Evolutionary conservation across 1,139 yeast genomes (phyloP), one percentile per base, ranked within the genome.

Genomic region (Lodderomyces jiufengensis): DNA sequence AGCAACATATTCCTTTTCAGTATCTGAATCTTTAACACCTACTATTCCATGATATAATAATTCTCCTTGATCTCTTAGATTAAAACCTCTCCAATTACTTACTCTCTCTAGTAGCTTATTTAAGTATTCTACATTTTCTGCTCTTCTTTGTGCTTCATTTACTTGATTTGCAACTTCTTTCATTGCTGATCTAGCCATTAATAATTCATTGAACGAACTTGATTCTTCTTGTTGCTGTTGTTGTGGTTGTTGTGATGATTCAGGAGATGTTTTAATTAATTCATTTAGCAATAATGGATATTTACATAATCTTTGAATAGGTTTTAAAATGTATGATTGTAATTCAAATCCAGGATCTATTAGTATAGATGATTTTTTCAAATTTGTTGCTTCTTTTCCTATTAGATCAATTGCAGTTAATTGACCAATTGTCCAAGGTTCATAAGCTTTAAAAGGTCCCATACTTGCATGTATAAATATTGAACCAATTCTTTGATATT

Each of bases 71-170:
- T 81, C 85, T 42, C 72, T 73, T 36, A 85, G 66, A 45, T 80
- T 80, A 59, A 87, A 90, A n/a, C 97, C 97, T 49, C 90, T 78
- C 98, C 98, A 92, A 59, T 90, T 95, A 28, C 74, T 69, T 9
- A 90, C 94, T 41, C 92, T 73, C 28, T 78, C 84, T 37, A 75
- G 71, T 31, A 92, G 68, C 38, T 81, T 84, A 47, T 76, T 78
- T 32, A 85, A 70, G 32, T 78, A 74, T 41, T 80, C 84, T 31
- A 80, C 76, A 58, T 92, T 94, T 56, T 92, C 98, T 1, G 95
- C 83, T 47, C 88, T 72, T 59, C 99, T 76, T 62, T 90, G 96
- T 9, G 95, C 90, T 58, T 92, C 98, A 61, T 92, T 92, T 25
- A 92, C 94, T 50, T 79, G 80, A 47, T 77, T 75, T n/a, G 97